Evolutionary conservation across 1,284 basidiomycete genomes (phyloP).

Genomic region (Ganoderma lingzhi): DNA sequence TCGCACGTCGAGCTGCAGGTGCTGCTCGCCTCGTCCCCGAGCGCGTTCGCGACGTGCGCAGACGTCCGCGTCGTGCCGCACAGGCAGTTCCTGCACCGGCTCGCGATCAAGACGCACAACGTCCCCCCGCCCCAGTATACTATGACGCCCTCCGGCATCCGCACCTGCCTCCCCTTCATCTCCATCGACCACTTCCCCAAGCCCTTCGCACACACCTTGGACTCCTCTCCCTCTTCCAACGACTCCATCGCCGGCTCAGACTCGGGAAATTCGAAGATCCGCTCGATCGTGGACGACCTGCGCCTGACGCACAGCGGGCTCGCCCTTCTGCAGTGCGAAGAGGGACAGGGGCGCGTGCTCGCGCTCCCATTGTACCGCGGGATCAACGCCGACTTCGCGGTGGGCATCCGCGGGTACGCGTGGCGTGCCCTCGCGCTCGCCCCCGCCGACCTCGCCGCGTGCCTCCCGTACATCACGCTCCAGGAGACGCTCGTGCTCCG

Average conservation of each 20-base stretch:
- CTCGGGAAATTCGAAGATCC: background rate
- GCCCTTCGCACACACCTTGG: background rate
- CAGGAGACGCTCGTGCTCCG: background rate
- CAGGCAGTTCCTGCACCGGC: background rate
- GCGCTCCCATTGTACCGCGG: background rate
- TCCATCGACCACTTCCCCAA: conserved; percentile 1
- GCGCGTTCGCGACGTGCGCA: conserved; percentile 1
- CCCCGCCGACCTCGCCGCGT: background rate
- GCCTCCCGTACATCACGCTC: conserved; percentile 5
- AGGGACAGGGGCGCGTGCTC: background rate
- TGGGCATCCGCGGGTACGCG: conserved; percentile 1
- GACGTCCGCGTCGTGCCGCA: background rate
- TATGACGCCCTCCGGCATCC: conserved; percentile 3
- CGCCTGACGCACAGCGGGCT: background rate
- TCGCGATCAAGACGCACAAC: background rate
- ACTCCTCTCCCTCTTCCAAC: background rate
- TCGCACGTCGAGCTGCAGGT: conserved; percentile 2
- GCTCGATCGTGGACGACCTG: background rate
- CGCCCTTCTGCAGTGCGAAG: background rate
- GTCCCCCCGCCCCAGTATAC: background rate
- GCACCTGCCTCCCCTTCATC: background rate
- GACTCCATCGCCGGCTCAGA: background rate
- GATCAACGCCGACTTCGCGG: background rate
- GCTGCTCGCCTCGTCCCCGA: background rate
- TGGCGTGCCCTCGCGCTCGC: background rate